Base-by-base conservation (phyloP, 495 filamentous ascomycete genomes). In the Tricharina praecox region DNA sequence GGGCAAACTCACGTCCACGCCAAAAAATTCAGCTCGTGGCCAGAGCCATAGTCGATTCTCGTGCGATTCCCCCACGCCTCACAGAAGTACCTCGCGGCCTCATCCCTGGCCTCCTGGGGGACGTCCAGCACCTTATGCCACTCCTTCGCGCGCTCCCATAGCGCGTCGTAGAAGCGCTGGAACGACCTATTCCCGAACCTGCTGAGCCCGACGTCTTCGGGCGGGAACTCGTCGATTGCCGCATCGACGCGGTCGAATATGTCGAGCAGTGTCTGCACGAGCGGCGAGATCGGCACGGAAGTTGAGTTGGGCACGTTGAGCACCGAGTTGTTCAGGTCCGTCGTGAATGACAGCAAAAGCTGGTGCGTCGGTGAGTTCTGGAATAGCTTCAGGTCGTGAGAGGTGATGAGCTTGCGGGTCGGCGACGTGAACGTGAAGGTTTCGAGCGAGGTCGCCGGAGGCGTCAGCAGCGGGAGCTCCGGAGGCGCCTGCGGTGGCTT, bases 1-100 rank as follows among this genome's bases (percentile, higher is more conserved):
- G 13, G 5, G 28, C 2, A 43, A 26, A 25, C 49, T 7, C 35
- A 61, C 28, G 96, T 69, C 85, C 85, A 96, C 62, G 93, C 78
- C 60, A 88, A 70, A 63, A 96, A 94, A 63, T 97, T 94, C 40
- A 97, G 71, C 64, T 97, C 90, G 62, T 97, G 90, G 5, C 90
- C 90, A 0, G 84, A 92, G 53, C 90, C 90, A 64, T 97, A 97
- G 66, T 97, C 90, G 52, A 97, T 83, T n/a, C 90, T 75, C 23
- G 75, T 72, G 39, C 77, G 70, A 60, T 90, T 93, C 38, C 90
- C 90, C 40, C 94, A 81, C 1, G 79, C 79, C 56, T 93, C 74
- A 49, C 73, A 65, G 40, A 99, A 70, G 59, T 99, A 99, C 33
- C 77, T 72, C 5, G 78, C 78, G 4, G 77, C 68, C 61, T 97